Conservation (phyloP, 306 rosid genomes). For the Clitoria ternatea region DNA sequence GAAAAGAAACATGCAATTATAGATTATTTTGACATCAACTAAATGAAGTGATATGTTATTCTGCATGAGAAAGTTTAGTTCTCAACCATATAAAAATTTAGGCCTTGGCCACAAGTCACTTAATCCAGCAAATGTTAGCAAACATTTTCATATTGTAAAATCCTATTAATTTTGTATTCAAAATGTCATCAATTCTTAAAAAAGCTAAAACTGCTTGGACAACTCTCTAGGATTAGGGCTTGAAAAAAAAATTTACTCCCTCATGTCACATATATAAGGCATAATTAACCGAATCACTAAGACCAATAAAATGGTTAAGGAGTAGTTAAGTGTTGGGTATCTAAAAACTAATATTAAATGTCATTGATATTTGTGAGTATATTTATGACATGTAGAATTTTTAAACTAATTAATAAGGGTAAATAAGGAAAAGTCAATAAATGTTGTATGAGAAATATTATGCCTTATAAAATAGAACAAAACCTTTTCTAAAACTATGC, state of each 20-base stretch:
- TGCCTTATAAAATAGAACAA: no score
- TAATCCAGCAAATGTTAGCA: neutral
- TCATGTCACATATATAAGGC: no score
- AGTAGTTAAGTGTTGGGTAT: no score
- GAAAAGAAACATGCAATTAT: constrained; percentile 24
- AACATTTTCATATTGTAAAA: neutral
- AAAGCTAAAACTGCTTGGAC: neutral
- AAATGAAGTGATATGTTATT: neutral
- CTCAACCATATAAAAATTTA: neutral
- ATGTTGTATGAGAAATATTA: no score
- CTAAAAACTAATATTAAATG: no score
- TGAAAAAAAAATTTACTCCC: constrained; percentile 7
- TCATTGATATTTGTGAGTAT: no score
- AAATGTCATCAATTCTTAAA: neutral
- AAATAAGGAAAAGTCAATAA: no score
- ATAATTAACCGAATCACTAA: no score
- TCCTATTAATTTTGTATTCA: constrained; percentile 2
- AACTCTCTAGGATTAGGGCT: neutral
- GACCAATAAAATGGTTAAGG: no score
- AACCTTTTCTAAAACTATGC: no score
- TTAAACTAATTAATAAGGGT: no score
- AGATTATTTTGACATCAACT: neutral
- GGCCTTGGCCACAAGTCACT: neutral
- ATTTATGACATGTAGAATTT: no score
- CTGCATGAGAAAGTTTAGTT: neutral